A percentile compares a stretch with the other conserved stretches of the same genome.
Evolutionary conservation across 495 filamentous ascomycete species (phyloP).

Genomic region (Immersiella caudata): DNA sequence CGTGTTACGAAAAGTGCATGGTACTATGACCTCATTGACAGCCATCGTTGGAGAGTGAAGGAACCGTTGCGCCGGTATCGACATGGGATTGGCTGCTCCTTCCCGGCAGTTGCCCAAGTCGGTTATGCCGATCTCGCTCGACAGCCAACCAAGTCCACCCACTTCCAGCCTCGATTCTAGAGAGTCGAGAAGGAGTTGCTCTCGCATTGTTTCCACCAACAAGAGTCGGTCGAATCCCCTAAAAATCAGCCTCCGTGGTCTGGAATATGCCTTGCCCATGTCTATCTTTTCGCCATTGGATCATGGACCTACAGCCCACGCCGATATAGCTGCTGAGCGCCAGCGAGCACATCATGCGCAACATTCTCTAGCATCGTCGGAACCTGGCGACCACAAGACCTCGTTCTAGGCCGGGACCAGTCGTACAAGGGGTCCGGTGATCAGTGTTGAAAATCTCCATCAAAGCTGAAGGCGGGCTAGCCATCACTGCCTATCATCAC

Average conservation of each 20-base stretch:
- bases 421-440: neutral
- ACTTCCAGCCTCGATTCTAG: too few species aligned
- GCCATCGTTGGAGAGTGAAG: neutral
- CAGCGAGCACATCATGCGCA: neutral
- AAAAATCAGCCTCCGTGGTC: too few species aligned
- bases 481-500: neutral
- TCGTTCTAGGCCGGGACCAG: neutral
- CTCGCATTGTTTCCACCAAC: too few species aligned
- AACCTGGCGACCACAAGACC: neutral
- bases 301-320: neutral
- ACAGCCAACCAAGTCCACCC: neutral
- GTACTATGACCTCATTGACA: constrained; percentile 2
- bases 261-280: too few species aligned
- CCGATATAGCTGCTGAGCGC: neutral
- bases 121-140: neutral
- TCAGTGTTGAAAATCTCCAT: neutral
- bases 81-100: neutral
- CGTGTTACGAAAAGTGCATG: neutral
- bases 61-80: neutral
- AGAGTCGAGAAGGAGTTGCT: too few species aligned
- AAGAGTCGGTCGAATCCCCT: too few species aligned
- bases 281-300: too few species aligned
- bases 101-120: neutral
- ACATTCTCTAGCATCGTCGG: neutral
- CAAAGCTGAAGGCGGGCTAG: neutral